phyloP scores from a whole-genome alignment of 306 rosid genomes.

The Sesbania bispinosa region DNA sequence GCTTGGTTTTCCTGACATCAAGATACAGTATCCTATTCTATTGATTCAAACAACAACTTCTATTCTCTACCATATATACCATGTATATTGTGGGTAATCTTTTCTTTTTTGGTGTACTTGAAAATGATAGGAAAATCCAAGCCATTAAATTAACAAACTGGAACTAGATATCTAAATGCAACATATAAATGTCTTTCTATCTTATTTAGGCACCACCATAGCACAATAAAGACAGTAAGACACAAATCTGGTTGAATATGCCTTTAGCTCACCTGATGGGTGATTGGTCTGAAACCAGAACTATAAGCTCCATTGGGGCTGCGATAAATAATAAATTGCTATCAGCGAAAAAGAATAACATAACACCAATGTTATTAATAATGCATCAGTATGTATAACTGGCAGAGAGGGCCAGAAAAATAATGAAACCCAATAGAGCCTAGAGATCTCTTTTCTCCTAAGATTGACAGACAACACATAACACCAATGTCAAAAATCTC shows the following conservation, averaged over 20 bases:
- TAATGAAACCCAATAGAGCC: background rate
- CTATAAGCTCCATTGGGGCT: conserved; percentile 97
- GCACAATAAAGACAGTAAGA: background rate
- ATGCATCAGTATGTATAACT: too few relatives aligned
- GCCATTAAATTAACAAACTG: conserved; percentile 6
- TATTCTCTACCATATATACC: background rate
- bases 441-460: background rate
- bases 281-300: conserved; percentile 93
- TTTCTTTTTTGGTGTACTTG: background rate
- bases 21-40: conserved; percentile 1
- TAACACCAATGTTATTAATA: too few relatives aligned
- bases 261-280: conserved; percentile 94
- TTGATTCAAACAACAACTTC: conserved; percentile 1
- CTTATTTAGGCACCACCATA: conserved; percentile 7
- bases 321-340: conserved; percentile 36
- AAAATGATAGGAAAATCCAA: conserved; percentile 1
- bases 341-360: conserved; percentile 12
- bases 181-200: background rate
- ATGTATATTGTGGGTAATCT: background rate
- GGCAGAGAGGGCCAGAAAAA: too few relatives aligned
- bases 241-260: conserved; percentile 32
- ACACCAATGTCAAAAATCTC: background rate
- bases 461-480: background rate
- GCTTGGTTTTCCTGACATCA: background rate
- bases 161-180: conserved; percentile 19